Conservation (phyloP, 352 stramenopile genomes). For the Pseudoperonospora humuli region DNA sequence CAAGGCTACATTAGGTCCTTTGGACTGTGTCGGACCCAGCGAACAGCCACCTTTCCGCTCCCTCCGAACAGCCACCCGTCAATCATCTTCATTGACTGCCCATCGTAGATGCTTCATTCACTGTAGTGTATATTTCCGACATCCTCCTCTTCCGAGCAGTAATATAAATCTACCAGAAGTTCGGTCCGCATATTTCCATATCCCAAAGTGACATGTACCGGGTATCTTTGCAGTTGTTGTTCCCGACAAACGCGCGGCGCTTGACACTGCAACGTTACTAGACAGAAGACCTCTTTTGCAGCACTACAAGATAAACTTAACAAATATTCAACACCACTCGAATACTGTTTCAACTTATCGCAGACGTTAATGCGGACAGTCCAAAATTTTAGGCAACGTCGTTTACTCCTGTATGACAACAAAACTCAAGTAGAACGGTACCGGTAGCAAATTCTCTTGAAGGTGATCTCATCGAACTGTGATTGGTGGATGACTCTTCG, state of each 20-base stretch:
- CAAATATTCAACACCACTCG: background rate
- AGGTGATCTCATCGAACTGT: no score
- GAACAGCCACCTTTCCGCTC: background rate
- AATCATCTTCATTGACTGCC: conserved; percentile 13
- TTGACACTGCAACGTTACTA: conserved; percentile 63
- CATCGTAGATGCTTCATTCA: no score
- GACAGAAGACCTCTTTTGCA: background rate
- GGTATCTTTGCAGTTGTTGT: conserved; percentile 7
- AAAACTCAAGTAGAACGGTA: no score
- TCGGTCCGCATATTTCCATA: no score
- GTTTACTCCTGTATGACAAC: no score
- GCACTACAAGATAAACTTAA: background rate
- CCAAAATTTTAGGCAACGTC: no score
- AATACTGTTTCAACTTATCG: conserved; percentile 5
- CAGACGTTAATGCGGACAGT: no score
- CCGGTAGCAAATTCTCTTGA: no score
- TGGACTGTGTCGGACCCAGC: background rate
- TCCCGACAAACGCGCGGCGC: conserved; percentile 14
- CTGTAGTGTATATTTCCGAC: no score
- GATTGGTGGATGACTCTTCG: no score
- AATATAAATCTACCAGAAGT: no score
- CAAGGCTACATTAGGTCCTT: background rate
- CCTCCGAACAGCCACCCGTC: background rate
- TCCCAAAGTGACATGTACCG: conserved; percentile 26
- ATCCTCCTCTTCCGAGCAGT: no score